phyloP scores from a whole-genome alignment of 2,329 filamentous ascomycete genomes.

The Microcyclospora pomicola region DNA sequence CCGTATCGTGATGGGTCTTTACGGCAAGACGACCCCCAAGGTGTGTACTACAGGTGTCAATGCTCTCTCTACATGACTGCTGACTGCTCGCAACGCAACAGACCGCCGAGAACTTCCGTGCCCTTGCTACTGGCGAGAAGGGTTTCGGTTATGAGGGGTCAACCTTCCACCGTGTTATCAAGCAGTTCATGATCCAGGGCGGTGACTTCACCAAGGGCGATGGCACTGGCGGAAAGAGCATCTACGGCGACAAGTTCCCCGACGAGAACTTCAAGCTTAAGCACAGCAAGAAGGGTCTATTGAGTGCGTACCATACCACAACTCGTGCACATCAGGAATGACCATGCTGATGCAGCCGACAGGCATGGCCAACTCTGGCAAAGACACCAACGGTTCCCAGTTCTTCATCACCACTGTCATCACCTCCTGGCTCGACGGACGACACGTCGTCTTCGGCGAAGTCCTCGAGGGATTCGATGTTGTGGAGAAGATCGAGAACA shows the following conservation, averaged over 20 bases:
- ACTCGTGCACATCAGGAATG: neutral
- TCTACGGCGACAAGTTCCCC: conserved; percentile 71
- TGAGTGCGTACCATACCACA: conserved; percentile 38
- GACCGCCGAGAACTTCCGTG: conserved; percentile 62
- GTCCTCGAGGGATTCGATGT: conserved; percentile 75
- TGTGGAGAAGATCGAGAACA: conserved; percentile 64
- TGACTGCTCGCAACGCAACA: conserved; percentile 16
- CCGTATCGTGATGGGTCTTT: conserved; percentile 67
- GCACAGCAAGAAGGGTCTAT: conserved; percentile 69
- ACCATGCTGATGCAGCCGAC: conserved; percentile 1
- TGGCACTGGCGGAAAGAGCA: conserved; percentile 74
- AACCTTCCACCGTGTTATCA: conserved; percentile 80
- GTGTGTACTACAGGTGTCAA: conserved; percentile 22
- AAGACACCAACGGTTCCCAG: conserved; percentile 77
- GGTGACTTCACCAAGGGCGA: conserved; percentile 77
- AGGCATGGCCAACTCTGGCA: conserved; percentile 74
- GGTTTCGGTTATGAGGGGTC: conserved; percentile 73
- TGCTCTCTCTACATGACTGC: conserved; percentile 2
- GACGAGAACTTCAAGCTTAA: conserved; percentile 95
- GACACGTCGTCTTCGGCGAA: conserved; percentile 79
- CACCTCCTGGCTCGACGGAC: conserved; percentile 70
- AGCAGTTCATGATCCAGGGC: conserved; percentile 83
- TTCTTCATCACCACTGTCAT: conserved; percentile 83
- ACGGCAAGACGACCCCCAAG: conserved; percentile 76
- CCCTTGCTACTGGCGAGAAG: conserved; percentile 73